A percentile compares a stretch with the other conserved stretches of the same genome.
phyloP scores from a whole-genome alignment of 805 yeast genomes.

The Zygosaccharomyces kombuchaensis region DNA sequence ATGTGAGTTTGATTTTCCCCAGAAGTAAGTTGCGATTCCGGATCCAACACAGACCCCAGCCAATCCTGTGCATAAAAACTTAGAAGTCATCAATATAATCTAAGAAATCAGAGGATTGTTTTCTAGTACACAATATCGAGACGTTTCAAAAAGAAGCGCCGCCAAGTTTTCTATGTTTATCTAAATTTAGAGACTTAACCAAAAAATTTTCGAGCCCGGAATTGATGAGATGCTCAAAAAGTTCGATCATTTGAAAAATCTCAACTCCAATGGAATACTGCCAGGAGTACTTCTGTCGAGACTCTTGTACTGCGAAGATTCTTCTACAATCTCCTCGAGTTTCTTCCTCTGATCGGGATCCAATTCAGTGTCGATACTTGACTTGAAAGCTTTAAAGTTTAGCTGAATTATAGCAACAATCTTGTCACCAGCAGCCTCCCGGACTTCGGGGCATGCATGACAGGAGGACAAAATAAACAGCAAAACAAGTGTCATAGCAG shows the following conservation, averaged over 20 bases:
- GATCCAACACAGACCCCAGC: slow-evolving; percentile 32
- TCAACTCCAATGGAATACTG: slow-evolving; percentile 3
- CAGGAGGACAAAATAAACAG: slow-evolving; percentile 39
- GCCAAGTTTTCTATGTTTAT: neutral
- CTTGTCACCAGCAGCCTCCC: slow-evolving; percentile 43
- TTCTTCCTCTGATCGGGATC: slow-evolving; percentile 36
- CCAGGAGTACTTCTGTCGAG: neutral
- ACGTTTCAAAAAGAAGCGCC: neutral
- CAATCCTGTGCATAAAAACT: slow-evolving; percentile 17
- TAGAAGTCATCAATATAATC: neutral
- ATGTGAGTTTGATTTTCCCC: slow-evolving; percentile 25
- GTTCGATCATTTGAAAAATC: slow-evolving; percentile 6
- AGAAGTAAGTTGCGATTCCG: slow-evolving; percentile 35
- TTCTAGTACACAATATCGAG: neutral
- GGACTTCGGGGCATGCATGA: slow-evolving; percentile 24
- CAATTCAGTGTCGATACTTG: slow-evolving; percentile 39
- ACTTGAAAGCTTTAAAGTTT: slow-evolving; percentile 47
- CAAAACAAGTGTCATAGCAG: slow-evolving; percentile 19
- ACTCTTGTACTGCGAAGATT: slow-evolving; percentile 2
- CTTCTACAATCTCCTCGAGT: slow-evolving; percentile 19
- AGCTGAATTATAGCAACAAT: slow-evolving; percentile 44
- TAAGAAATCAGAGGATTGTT: too few relatives aligned
- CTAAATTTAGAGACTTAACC: neutral
- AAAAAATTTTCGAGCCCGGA: slow-evolving; percentile 5
- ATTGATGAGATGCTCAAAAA: neutral